Conservation (phyloP, 2,329 filamentous ascomycete species). For the Sporothrix euskadiensis region DNA sequence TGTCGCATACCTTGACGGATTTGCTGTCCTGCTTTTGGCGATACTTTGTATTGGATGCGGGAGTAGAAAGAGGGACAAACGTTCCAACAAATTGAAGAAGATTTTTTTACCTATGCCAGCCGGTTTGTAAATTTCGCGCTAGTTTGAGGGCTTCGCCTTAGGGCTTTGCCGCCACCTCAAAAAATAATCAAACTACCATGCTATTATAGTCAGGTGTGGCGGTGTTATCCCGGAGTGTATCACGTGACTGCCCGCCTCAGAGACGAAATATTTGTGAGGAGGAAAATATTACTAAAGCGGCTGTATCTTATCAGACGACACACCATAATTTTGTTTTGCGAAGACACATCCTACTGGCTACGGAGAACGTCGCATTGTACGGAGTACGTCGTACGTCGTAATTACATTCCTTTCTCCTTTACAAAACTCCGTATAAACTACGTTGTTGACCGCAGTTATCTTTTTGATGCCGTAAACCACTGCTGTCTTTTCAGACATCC, state of each 20-base stretch:
- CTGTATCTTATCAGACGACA: too few relatives aligned
- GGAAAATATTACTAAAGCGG: too few relatives aligned
- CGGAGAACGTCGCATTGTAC: too few relatives aligned
- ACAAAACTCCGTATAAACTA: too few relatives aligned
- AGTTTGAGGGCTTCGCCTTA: constrained; percentile 27
- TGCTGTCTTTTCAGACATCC: too few relatives aligned
- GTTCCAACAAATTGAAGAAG: constrained; percentile 21
- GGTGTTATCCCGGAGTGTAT: not conserved
- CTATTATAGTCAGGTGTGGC: constrained; percentile 1
- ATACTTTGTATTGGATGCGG: constrained; percentile 18
- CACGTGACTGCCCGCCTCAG: not conserved
- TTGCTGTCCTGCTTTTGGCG: constrained; percentile 28
- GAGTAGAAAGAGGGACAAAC: constrained; percentile 18
- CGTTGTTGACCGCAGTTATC: too few relatives aligned
- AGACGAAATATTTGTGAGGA: too few relatives aligned
- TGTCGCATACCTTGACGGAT: constrained; percentile 29
- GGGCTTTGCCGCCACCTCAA: constrained; percentile 26
- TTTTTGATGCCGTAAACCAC: too few relatives aligned
- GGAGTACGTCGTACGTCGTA: too few relatives aligned
- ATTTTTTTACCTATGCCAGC: constrained; percentile 27
- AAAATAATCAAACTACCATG: constrained; percentile 11
- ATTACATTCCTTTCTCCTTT: too few relatives aligned
- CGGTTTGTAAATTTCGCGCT: constrained; percentile 25
- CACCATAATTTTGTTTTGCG: too few relatives aligned
- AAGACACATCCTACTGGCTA: too few relatives aligned